Percentiles rank a stretch among this genome's conserved stretches.
phyloP scores from a whole-genome alignment of 2,329 filamentous ascomycete species.

The Fusarium chlamydosporum region DNA sequence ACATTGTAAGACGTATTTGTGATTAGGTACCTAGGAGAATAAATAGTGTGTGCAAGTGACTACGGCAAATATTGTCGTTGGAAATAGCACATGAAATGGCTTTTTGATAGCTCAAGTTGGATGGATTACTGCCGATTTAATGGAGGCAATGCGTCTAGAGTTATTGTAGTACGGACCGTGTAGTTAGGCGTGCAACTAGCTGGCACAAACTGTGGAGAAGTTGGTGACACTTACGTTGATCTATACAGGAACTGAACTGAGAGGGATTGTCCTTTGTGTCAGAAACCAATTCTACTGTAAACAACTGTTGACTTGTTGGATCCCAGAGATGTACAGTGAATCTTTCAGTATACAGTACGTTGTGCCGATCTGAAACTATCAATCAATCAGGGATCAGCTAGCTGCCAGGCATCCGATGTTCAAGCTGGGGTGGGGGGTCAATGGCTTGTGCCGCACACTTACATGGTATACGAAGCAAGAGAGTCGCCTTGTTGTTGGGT shows the following conservation, averaged over 20 bases:
- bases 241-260: background rate
- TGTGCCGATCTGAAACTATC: background rate
- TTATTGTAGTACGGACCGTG: background rate
- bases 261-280: too few species aligned
- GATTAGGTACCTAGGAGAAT: background rate
- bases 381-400: background rate
- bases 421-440: background rate
- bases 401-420: background rate
- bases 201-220: background rate
- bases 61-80: background rate
- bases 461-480: too few species aligned
- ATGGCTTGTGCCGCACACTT: too few species aligned
- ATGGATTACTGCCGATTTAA: too few species aligned
- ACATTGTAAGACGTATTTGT: slow-evolving; percentile 2
- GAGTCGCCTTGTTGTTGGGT: background rate
- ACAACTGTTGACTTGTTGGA: background rate
- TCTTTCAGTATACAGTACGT: too few species aligned
- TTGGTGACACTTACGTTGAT: background rate
- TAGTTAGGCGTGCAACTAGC: background rate
- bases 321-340: too few species aligned
- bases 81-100: background rate
- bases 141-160: background rate
- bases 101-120: background rate
- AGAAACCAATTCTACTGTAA: background rate
- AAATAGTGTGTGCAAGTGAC: background rate